Conservation (phyloP, 495 filamentous ascomycete species). For the Collariella sp. region DNA sequence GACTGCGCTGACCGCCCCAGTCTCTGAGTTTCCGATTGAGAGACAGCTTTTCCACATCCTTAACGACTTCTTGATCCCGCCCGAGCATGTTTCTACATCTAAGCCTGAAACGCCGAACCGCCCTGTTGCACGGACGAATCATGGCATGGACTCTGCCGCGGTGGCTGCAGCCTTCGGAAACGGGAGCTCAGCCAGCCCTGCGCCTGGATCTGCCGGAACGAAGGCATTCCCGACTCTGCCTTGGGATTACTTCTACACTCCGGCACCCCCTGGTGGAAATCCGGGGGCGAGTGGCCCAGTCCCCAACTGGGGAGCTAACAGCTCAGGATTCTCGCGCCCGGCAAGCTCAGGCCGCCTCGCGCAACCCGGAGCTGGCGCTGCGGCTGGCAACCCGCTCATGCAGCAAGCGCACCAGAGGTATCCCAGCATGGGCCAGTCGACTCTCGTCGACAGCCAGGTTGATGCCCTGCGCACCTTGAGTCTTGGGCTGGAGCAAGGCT, state of each 20-base stretch:
- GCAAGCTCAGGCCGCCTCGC: constrained; percentile 14
- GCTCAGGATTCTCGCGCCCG: constrained; percentile 11
- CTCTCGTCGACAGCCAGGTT: background rate
- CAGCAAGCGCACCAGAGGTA: background rate
- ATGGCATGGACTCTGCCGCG: constrained; percentile 35
- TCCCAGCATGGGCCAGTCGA: background rate
- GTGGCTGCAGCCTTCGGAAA: constrained; percentile 30
- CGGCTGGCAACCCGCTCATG: constrained; percentile 4
- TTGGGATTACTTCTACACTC: constrained; percentile 37
- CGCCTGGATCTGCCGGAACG: constrained; percentile 30
- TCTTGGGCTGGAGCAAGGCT: background rate
- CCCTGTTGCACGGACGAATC: constrained; percentile 16
- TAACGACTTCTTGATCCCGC: constrained; percentile 34
- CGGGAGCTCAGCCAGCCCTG: constrained; percentile 19
- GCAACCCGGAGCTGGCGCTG: background rate
- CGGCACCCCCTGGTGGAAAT: constrained; percentile 22
- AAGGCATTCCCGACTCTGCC: constrained; percentile 36
- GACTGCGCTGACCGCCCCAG: too few relatives aligned
- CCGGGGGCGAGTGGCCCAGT: background rate
- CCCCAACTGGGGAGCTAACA: constrained; percentile 1
- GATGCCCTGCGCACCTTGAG: background rate
- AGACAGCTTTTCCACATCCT: constrained; percentile 34
- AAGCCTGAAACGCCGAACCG: constrained; percentile 3
- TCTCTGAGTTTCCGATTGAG: constrained; percentile 24
- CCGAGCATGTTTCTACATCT: constrained; percentile 17